These are phyloP conservation scores for Boletus tomentosulus DNA, from an alignment of 768 basidiomycete genomes.

Conservation along the genomic window DNA sequence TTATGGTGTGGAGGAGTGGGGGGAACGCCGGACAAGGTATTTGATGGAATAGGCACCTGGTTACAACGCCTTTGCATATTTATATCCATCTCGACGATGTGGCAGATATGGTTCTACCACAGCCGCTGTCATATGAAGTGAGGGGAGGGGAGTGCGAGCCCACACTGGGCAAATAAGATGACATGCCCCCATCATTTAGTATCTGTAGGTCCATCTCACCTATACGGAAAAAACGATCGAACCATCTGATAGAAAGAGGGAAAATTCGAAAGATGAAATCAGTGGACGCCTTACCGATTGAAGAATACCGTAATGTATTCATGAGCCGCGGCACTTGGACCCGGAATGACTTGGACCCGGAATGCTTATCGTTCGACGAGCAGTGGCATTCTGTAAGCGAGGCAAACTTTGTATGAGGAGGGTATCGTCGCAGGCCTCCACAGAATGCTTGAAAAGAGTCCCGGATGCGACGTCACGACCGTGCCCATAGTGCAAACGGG, in stretches of 20 bases:
- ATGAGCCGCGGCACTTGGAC: background rate
- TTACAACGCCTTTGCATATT: background rate
- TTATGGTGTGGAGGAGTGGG: background rate
- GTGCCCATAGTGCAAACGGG: background rate
- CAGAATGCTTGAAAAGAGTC: background rate
- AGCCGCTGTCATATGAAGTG: background rate
- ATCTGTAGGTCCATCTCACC: constrained; percentile 10
- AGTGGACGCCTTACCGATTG: constrained; percentile 9
- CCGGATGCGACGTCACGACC: background rate
- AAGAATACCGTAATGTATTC: background rate
- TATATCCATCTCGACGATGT: background rate
- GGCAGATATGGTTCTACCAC: background rate
- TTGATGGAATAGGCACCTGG: background rate
- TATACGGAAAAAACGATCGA: background rate
- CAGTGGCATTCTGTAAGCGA: background rate
- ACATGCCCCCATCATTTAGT: background rate
- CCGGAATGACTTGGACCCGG: background rate
- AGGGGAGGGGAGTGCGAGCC: background rate
- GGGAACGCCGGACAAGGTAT: background rate
- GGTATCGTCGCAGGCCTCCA: background rate
- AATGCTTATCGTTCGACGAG: background rate
- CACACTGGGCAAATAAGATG: background rate
- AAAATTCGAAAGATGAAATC: background rate
- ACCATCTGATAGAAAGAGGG: background rate
- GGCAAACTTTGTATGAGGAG: background rate